phyloP scores from a whole-genome alignment of 768 basidiomycete species.

The Pisolithus orientalis region DNA sequence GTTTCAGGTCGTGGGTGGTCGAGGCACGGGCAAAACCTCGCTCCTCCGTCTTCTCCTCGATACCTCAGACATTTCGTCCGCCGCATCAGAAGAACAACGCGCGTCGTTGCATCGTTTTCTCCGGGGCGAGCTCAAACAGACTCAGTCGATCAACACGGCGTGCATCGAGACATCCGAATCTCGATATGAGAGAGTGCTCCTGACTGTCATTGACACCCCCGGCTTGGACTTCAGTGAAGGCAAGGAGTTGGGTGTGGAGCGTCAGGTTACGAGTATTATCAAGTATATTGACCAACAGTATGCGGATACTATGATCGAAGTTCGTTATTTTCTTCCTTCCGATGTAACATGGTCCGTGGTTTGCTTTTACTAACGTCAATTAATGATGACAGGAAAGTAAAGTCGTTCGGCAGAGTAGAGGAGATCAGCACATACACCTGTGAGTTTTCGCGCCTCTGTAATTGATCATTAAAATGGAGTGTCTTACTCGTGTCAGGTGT shows the following conservation, averaged over 20 bases:
- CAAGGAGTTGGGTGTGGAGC: constrained; percentile 70
- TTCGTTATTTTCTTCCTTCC: constrained; percentile 18
- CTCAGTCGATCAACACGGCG: constrained; percentile 58
- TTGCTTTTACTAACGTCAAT: neutral
- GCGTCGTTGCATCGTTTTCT: constrained; percentile 60
- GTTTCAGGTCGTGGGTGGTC: constrained; percentile 68
- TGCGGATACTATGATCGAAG: constrained; percentile 85
- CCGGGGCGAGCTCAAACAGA: constrained; percentile 52
- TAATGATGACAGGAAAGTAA: constrained; percentile 63
- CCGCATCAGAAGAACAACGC: constrained; percentile 69
- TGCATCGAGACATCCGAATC: constrained; percentile 82
- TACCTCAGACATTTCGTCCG: constrained; percentile 76
- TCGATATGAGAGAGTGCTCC: constrained; percentile 67
- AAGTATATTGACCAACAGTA: constrained; percentile 78
- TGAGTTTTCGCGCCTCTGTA: constrained; percentile 30
- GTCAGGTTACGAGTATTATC: constrained; percentile 67
- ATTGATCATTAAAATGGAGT: neutral
- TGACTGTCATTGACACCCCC: constrained; percentile 83
- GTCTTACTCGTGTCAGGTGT: constrained; percentile 41
- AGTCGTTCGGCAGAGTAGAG: constrained; percentile 80
- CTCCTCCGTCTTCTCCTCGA: constrained; percentile 74
- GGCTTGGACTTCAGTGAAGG: constrained; percentile 73
- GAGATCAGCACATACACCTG: constrained; percentile 88
- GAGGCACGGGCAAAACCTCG: constrained; percentile 82
- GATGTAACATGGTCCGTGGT: neutral